Evolutionary conservation across 225 moss, liverwort and hornwort genomes (phyloP).

Genomic region (Marchantia polymorpha): DNA sequence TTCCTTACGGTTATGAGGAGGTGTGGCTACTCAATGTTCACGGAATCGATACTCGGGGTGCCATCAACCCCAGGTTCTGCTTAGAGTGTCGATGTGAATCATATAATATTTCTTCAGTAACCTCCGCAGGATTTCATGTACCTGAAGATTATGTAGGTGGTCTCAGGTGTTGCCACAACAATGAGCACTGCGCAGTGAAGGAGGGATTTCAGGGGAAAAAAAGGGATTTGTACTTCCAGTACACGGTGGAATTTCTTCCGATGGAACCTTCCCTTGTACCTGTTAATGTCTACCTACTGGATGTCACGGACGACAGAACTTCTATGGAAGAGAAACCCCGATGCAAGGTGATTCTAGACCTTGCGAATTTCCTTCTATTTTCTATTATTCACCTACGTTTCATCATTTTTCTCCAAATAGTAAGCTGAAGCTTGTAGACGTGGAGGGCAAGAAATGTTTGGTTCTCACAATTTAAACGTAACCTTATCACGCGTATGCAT

Average conservation of each 20-base stretch:
- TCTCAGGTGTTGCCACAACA: conserved; percentile 21
- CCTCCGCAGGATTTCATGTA: background rate
- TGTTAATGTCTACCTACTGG: conserved; percentile 19
- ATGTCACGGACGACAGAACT: conserved; percentile 24
- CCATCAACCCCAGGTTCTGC: conserved; percentile 15
- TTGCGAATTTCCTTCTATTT: background rate
- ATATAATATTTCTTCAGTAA: conserved; percentile 19
- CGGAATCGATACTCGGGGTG: conserved; percentile 30
- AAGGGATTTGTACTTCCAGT: conserved; percentile 26
- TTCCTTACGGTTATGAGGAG: conserved; percentile 28
- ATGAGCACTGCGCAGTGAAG: conserved; percentile 18
- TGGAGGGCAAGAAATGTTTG: too few species aligned
- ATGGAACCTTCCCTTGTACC: conserved; percentile 10
- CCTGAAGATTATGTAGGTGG: conserved; percentile 31
- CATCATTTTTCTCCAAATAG: too few species aligned
- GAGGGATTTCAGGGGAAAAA: conserved; percentile 9
- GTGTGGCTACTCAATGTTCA: conserved; percentile 33
- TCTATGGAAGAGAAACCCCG: background rate
- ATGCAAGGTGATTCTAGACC: conserved; percentile 11
- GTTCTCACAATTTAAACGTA: too few species aligned
- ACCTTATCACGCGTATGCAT: too few species aligned
- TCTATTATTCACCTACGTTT: too few species aligned
- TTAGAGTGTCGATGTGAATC: conserved; percentile 28
- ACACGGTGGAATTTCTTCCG: conserved; percentile 14
- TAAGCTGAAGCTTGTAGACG: too few species aligned